Conservation (phyloP, 225 moss, liverwort and hornwort species). For the Physcomitrellopsis africana region DNA sequence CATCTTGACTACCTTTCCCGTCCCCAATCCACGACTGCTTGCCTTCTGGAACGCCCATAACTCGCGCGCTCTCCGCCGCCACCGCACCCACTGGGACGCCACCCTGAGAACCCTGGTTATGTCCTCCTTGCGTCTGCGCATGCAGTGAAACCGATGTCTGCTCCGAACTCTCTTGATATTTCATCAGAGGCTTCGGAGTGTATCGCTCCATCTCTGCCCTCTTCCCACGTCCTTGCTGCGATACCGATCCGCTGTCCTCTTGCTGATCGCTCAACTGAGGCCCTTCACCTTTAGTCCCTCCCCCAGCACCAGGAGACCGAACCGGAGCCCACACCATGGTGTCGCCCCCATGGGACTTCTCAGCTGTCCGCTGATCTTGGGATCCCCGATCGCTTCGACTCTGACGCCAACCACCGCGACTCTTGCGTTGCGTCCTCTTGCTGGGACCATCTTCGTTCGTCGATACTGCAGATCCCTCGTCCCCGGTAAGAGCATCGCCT, state of each 20-base stretch:
- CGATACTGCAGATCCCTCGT: slow-evolving; percentile 65
- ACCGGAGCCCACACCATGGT: slow-evolving; percentile 98
- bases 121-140: slow-evolving; percentile 20
- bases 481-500: slow-evolving; percentile 66
- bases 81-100: not conserved
- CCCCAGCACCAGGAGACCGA: slow-evolving; percentile 54
- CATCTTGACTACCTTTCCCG: slow-evolving; percentile 54
- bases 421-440: slow-evolving; percentile 74
- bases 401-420: slow-evolving; percentile 59
- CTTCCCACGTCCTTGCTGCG: slow-evolving; percentile 70
- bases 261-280: slow-evolving; percentile 40
- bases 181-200: slow-evolving; percentile 86
- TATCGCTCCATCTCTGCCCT: slow-evolving; percentile 96
- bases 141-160: slow-evolving; percentile 30
- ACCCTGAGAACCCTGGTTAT: not conserved
- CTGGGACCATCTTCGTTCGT: slow-evolving; percentile 71
- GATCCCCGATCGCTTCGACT: slow-evolving; percentile 64
- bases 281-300: slow-evolving; percentile 32
- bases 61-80: slow-evolving; percentile 19
- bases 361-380: slow-evolving; percentile 74
- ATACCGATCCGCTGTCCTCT: slow-evolving; percentile 64
- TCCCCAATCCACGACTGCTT: slow-evolving; percentile 36
- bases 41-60: not conserved
- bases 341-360: slow-evolving; percentile 76
- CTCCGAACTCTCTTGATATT: slow-evolving; percentile 72